Evolutionary conservation across 352 stramenopile genomes (phyloP).

Genomic region (Chrysophaeum taylorii): DNA sequence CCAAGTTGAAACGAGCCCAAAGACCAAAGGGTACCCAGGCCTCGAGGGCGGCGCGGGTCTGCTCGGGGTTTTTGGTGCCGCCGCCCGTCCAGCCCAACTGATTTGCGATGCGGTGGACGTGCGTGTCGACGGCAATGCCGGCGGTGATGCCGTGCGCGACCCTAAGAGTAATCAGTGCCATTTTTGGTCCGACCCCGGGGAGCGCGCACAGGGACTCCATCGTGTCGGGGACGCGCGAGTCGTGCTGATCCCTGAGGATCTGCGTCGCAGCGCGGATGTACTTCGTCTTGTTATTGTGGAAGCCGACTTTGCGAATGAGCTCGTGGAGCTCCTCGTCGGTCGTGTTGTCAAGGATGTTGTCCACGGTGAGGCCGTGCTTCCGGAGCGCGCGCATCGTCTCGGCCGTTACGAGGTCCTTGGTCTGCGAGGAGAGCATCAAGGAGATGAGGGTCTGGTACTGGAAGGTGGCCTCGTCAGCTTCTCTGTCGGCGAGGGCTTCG

Average conservation of each 20-base stretch:
- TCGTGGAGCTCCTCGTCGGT: conserved; percentile 63
- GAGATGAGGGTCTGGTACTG: conserved; percentile 84
- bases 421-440: conserved; percentile 93
- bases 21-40: conserved; percentile 71
- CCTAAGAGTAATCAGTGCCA: conserved; percentile 86
- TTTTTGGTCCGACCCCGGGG: conserved; percentile 87
- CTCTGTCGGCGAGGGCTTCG: conserved; percentile 41
- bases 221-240: conserved; percentile 73
- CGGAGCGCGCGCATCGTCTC: conserved; percentile 43
- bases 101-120: conserved; percentile 92
- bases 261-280: conserved; percentile 73
- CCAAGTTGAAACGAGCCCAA: conserved; percentile 77
- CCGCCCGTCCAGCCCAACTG: conserved; percentile 64
- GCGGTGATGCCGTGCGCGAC: conserved; percentile 65
- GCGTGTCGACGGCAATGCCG: conserved; percentile 90
- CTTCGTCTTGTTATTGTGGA: conserved; percentile 91
- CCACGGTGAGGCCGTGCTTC: conserved; percentile 60
- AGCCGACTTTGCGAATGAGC: conserved; percentile 77
- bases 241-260: conserved; percentile 50
- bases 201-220: conserved; percentile 75
- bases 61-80: conserved; percentile 74
- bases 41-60: conserved; percentile 81
- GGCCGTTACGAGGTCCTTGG: conserved; percentile 80
- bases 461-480: conserved; percentile 32
- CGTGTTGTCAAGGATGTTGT: conserved; percentile 63